Percentiles rank a stretch among this genome's conserved stretches.
These are phyloP conservation scores for Aegle marmelos DNA, from an alignment of 345 rosid genomes.

Conservation along the genomic window DNA sequence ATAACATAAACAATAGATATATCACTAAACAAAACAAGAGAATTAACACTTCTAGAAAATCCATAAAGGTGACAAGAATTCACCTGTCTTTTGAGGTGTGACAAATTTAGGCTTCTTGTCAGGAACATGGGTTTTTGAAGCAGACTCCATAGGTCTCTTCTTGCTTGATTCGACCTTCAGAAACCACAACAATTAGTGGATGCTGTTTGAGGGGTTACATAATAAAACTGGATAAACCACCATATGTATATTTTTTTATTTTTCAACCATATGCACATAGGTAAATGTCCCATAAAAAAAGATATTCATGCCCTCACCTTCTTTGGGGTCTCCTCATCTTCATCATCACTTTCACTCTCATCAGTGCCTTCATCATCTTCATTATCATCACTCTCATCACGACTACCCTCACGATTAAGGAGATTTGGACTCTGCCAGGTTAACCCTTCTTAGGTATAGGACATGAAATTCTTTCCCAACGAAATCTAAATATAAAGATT, in stretches of 20 bases:
- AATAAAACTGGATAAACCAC: neutral
- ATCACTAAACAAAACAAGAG: neutral
- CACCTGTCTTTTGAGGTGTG: constrained; percentile 75
- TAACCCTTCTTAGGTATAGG: neutral
- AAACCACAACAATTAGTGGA: neutral
- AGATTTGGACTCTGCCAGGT: neutral
- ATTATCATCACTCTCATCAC: constrained; percentile 15
- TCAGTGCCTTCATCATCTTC: constrained; percentile 26
- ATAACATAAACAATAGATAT: neutral
- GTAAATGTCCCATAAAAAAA: neutral
- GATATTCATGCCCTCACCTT: constrained; percentile 31
- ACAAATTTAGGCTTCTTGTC: constrained; percentile 69
- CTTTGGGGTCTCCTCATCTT: constrained; percentile 41
- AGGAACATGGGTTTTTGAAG: constrained; percentile 39
- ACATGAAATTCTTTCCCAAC: neutral
- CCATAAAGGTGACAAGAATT: neutral
- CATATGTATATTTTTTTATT: neutral
- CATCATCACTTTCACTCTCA: constrained; percentile 27
- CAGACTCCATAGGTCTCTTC: constrained; percentile 63
- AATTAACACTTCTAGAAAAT: neutral
- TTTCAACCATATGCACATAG: too few relatives aligned
- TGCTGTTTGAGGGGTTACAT: too few relatives aligned
- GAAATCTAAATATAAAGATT: neutral
- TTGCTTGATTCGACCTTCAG: constrained; percentile 47
- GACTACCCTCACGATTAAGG: neutral